A percentile compares a stretch with the other conserved stretches of the same genome.
Conservation (phyloP, 2,329 filamentous ascomycete species). For the Fusarium phyllophilum region DNA sequence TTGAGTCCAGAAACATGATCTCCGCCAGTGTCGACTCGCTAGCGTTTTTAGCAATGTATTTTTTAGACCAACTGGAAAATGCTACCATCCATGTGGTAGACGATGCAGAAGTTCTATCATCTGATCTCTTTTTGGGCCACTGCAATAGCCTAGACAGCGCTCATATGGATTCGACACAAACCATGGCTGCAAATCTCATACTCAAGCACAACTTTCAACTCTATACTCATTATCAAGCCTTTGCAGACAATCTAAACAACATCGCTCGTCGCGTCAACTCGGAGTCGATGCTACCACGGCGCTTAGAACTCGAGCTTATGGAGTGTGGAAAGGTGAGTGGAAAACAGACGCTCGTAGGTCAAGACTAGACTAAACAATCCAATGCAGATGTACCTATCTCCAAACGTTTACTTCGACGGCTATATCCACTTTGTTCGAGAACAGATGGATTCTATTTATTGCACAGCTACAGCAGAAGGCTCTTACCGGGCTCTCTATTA, state of each 20-base stretch:
- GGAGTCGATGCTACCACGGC: conserved; percentile 54
- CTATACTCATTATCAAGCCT: conserved; percentile 47
- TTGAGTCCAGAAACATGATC: conserved; percentile 47
- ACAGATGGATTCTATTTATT: conserved; percentile 58
- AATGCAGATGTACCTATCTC: conserved; percentile 51
- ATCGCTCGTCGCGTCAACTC: conserved; percentile 51
- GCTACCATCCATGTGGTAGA: conserved; percentile 49
- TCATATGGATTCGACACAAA: conserved; percentile 47
- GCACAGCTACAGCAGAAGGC: conserved; percentile 12
- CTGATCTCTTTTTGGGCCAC: conserved; percentile 56
- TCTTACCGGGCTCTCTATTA: conserved; percentile 56
- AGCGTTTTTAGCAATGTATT: conserved; percentile 55
- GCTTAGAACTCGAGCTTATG: conserved; percentile 62
- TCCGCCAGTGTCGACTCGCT: conserved; percentile 50
- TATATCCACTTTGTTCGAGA: conserved; percentile 55
- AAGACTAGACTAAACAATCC: conserved; percentile 22
- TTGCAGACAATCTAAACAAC: conserved; percentile 49
- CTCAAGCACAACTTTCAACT: conserved; percentile 49
- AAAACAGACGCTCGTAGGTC: neutral
- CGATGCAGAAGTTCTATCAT: conserved; percentile 50
- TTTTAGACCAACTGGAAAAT: conserved; percentile 64
- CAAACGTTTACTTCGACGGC: conserved; percentile 51
- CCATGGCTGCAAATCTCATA: conserved; percentile 50
- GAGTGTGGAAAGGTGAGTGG: conserved; percentile 59
- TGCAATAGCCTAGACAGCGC: conserved; percentile 41